phyloP scores from a whole-genome alignment of 1,284 basidiomycete genomes.

The Somion occarium region DNA sequence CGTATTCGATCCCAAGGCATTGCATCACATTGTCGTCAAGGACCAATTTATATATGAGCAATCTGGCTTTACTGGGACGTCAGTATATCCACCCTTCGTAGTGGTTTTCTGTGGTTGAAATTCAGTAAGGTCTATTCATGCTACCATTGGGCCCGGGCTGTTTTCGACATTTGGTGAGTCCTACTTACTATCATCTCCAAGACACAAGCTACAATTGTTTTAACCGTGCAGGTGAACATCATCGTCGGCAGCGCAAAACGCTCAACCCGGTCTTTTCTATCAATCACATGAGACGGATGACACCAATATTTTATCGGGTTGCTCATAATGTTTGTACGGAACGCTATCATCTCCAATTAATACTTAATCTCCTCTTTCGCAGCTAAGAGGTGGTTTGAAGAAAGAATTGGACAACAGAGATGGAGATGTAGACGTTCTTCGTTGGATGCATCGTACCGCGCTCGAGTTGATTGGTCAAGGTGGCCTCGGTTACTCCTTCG shows the following conservation, averaged over 20 bases:
- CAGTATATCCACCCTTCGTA: not conserved
- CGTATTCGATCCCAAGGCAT: conserved; percentile 13
- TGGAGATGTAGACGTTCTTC: conserved; percentile 29
- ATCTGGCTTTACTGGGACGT: conserved; percentile 3
- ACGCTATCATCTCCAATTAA: not conserved
- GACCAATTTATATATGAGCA: conserved; percentile 13
- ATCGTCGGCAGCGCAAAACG: conserved; percentile 28
- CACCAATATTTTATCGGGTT: conserved; percentile 29
- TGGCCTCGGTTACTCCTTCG: conserved; percentile 35
- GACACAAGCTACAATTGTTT: not conserved
- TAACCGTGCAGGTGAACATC: conserved; percentile 21
- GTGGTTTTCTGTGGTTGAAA: not conserved
- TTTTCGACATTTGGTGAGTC: conserved; percentile 4
- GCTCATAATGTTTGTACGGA: conserved; percentile 21
- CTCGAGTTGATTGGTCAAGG: conserved; percentile 37
- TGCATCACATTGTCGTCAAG: conserved; percentile 11
- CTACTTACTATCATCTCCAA: not conserved
- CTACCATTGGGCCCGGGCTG: conserved; percentile 6
- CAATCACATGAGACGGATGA: conserved; percentile 26
- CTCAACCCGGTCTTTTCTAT: conserved; percentile 32
- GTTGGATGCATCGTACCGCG: conserved; percentile 30
- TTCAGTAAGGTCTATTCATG: not conserved
- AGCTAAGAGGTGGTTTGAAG: conserved; percentile 21
- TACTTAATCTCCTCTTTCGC: not conserved
- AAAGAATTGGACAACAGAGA: conserved; percentile 14